Evolutionary conservation across 345 rosid species (phyloP).

Genomic region (Xanthoceras sorbifolium): DNA sequence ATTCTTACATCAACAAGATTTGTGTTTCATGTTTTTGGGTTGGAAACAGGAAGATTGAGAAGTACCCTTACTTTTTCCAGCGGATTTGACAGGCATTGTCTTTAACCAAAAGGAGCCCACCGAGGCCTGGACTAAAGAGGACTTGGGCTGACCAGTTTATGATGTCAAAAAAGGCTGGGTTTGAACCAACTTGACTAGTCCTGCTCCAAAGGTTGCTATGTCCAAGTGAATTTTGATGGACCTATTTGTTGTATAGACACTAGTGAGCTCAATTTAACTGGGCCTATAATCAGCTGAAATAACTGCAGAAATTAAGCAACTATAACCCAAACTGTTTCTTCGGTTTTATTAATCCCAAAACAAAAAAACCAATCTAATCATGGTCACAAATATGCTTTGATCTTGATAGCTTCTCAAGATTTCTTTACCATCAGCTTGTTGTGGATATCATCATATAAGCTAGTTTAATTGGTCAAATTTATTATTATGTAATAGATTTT

Average conservation of each 20-base stretch:
- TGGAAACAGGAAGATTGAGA: no score
- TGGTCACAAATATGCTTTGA: no score
- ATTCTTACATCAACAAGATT: background rate
- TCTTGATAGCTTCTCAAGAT: no score
- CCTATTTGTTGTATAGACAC: background rate
- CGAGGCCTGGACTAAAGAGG: background rate
- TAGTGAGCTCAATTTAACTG: background rate
- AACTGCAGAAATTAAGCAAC: background rate
- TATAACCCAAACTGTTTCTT: no score
- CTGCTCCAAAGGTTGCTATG: no score
- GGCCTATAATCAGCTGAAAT: background rate
- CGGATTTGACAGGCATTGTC: background rate
- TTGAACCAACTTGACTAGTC: background rate
- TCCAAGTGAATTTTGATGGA: background rate
- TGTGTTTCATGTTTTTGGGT: background rate
- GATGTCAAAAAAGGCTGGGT: background rate
- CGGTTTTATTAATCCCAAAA: no score
- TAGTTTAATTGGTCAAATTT: no score
- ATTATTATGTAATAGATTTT: no score
- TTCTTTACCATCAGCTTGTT: no score
- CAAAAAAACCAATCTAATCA: no score
- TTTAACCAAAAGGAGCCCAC: background rate
- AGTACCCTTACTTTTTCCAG: background rate
- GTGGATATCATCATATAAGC: no score
- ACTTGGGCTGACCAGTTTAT: background rate